Evolutionary conservation across 208 protist genomes (phyloP).

Genomic region (Trypanosoma boissoni): DNA sequence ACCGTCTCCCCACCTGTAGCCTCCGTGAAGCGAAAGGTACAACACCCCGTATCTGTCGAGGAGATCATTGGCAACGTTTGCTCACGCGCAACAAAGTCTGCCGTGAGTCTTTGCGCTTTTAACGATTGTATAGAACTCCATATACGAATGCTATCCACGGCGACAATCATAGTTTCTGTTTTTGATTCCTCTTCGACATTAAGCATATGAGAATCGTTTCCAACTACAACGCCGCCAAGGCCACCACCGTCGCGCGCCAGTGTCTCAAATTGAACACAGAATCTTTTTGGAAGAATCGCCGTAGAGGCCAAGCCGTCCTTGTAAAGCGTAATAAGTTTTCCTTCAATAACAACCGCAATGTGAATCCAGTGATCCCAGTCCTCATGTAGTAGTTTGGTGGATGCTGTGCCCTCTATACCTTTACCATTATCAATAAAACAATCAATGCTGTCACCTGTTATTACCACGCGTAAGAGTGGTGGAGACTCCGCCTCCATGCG

Average conservation of each 20-base stretch:
- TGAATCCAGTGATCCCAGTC: conserved; percentile 61
- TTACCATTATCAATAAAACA: conserved; percentile 16
- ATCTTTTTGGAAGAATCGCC: conserved; percentile 16
- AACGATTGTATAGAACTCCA: conserved; percentile 32
- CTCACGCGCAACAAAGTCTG: conserved; percentile 41
- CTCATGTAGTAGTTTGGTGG: conserved; percentile 20
- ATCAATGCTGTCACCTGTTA: conserved; percentile 18
- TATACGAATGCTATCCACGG: conserved; percentile 39
- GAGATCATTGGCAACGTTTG: conserved; percentile 29
- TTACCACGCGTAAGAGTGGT: conserved; percentile 19
- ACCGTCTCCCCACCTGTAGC: conserved; percentile 25
- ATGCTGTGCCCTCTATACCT: conserved; percentile 7
- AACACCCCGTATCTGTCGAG: conserved; percentile 20
- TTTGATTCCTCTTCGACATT: neutral
- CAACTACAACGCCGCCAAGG: conserved; percentile 14
- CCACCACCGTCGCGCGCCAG: conserved; percentile 14
- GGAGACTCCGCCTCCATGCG: neutral
- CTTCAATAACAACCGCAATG: conserved; percentile 47
- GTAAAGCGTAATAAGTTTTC: conserved; percentile 31
- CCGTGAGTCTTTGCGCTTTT: conserved; percentile 29
- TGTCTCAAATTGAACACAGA: conserved; percentile 15
- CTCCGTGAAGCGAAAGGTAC: conserved; percentile 38
- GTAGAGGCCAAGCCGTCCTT: conserved; percentile 38
- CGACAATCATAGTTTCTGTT: conserved; percentile 24
- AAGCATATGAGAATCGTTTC: neutral